phyloP scores from a whole-genome alignment of 2,329 filamentous ascomycete genomes.

The Botrytis deweyae region DNA sequence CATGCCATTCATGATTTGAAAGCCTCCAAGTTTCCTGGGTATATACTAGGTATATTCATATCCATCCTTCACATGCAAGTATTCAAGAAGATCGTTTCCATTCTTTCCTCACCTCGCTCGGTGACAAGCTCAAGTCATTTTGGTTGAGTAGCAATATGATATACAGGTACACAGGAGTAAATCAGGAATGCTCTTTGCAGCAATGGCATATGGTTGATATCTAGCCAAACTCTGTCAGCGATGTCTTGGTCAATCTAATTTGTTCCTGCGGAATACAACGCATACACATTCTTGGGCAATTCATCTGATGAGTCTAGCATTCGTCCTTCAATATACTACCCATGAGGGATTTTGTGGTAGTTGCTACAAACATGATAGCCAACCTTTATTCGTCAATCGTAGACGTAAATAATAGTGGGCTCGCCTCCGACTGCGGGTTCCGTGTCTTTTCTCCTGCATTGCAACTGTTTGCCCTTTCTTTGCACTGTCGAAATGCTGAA shows the following conservation, averaged over 20 bases:
- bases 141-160: background rate
- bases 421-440: background rate
- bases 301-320: background rate
- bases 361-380: background rate
- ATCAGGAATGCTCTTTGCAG: background rate
- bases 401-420: background rate
- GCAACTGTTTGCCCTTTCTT: background rate
- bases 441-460: background rate
- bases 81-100: background rate
- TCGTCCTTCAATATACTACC: background rate
- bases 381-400: background rate
- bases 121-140: background rate
- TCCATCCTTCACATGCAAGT: background rate
- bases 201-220: background rate
- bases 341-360: background rate
- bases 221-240: background rate
- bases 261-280: background rate
- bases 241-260: background rate
- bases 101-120: background rate
- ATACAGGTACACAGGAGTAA: background rate
- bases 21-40: background rate
- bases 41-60: background rate
- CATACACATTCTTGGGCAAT: background rate
- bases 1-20: background rate
- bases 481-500: background rate